Evolutionary conservation across 2,329 filamentous ascomycete genomes (phyloP), one percentile per base, ranked within the genome.

Genomic region (Aspergillus floridensis): DNA sequence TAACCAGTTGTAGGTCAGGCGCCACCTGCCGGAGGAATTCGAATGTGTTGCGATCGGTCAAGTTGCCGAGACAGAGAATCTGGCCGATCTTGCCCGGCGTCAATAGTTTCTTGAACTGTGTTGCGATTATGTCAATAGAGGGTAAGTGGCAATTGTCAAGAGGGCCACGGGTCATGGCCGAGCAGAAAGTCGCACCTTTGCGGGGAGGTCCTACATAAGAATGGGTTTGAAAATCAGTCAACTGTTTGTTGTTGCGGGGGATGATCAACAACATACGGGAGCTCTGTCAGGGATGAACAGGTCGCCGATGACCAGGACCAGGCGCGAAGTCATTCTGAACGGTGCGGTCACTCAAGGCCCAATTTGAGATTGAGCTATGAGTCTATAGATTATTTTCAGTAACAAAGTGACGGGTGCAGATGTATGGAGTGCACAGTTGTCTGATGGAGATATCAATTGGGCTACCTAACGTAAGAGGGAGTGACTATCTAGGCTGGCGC

Each of bases 271-370:
- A 75, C 79, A 68, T 75, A 85, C 92, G 65, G 95, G 87, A 69
- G 92, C 92, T 75, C 92, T 85, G 78, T 96, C 92, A 70, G 92
- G 92, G 78, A 96, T 96, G 81, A 96, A 92, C 57, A 96, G 86
- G 80, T 96, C 92, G 76, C 92, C 92, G 68, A 96, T 91, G 73
- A 95, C 91, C 74, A 96, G 86, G 73, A 96, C 92, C 67, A 96
- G 84, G 79, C 93, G 91, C 65, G 92, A 91, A 81, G 93, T 92
- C 82, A 86, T 89, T 56, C 58, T 73, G 70, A 58, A 66, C 57
- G 59, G 59, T 64, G 62, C 50, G 59, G 49, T 61, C 41, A 54
- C 54, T 73, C 66, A 73, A 74, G 58, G 61, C 65, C 63, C 65
- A 69, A 72, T 71, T 65, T 68, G 66, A 66, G 38, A 48, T 12